phyloP scores from a whole-genome alignment of 2,329 filamentous ascomycete genomes.

The Elsinoe australis region DNA sequence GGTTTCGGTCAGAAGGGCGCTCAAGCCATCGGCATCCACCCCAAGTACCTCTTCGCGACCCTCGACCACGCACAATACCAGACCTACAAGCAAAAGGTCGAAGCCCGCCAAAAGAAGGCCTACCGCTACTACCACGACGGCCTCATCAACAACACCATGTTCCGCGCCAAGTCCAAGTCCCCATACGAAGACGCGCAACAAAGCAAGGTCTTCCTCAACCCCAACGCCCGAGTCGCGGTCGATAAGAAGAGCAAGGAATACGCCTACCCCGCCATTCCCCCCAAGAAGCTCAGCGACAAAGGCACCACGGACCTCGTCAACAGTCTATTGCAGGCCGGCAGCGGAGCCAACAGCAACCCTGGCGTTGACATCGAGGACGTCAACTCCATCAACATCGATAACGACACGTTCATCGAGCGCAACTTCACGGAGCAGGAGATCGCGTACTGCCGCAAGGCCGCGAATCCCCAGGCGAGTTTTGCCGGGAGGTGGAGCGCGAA shows the following conservation, averaged over 20 bases:
- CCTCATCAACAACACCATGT: slow-evolving; percentile 94
- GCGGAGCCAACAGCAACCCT: slow-evolving; percentile 58
- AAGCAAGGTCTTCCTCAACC: slow-evolving; percentile 84
- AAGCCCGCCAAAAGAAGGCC: slow-evolving; percentile 92
- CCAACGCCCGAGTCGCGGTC: slow-evolving; percentile 71
- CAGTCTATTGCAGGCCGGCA: slow-evolving; percentile 59
- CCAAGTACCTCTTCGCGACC: slow-evolving; percentile 91
- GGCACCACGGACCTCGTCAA: slow-evolving; percentile 69
- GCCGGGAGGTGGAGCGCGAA: slow-evolving; percentile 95
- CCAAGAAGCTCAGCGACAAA: slow-evolving; percentile 56
- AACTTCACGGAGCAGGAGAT: slow-evolving; percentile 87
- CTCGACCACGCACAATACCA: slow-evolving; percentile 78
- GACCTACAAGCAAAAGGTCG: slow-evolving; percentile 79
- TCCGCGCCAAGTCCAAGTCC: slow-evolving; percentile 86
- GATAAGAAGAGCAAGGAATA: slow-evolving; percentile 83
- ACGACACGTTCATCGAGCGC: slow-evolving; percentile 86
- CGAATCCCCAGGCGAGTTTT: slow-evolving; percentile 80
- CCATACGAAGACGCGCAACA: slow-evolving; percentile 88
- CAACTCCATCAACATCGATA: slow-evolving; percentile 78
- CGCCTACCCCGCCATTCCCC: slow-evolving; percentile 62
- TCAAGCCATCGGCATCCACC: slow-evolving; percentile 93
- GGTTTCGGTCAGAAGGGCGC: slow-evolving; percentile 99
- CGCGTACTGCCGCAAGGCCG: slow-evolving; percentile 72
- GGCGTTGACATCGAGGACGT: slow-evolving; percentile 93
- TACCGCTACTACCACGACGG: slow-evolving; percentile 99